phyloP scores from a whole-genome alignment of 345 rosid species.

The Citrus reticulata region DNA sequence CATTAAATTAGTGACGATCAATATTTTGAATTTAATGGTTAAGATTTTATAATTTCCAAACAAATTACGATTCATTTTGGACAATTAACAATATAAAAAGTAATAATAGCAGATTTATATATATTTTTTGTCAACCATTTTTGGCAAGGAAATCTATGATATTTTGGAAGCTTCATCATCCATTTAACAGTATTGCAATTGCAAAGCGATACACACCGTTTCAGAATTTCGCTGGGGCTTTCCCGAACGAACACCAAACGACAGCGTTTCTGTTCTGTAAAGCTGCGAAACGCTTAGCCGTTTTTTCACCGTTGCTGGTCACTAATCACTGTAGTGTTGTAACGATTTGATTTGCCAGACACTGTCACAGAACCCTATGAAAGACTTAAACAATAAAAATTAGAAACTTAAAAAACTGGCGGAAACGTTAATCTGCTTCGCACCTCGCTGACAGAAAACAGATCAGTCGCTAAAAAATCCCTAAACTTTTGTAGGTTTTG shows the following conservation, averaged over 20 bases:
- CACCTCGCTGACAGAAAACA: background rate
- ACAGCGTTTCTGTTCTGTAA: background rate
- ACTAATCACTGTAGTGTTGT: background rate
- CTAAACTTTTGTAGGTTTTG: background rate
- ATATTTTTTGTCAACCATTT: background rate
- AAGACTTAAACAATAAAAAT: background rate
- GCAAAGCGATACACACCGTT: background rate
- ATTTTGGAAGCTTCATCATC: background rate
- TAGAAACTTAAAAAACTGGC: background rate
- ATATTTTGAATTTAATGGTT: too few relatives aligned
- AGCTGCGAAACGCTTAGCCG: background rate
- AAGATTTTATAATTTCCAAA: too few relatives aligned
- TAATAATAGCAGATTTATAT: too few relatives aligned
- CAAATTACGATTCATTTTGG: background rate
- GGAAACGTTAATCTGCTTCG: slow-evolving; percentile 4
- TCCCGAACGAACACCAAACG: background rate
- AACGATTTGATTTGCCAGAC: background rate
- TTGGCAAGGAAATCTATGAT: background rate
- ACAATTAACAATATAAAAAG: too few relatives aligned
- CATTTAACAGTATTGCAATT: too few relatives aligned
- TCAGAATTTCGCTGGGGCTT: background rate
- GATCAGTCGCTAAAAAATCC: background rate
- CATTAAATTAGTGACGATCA: too few relatives aligned
- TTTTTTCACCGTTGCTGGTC: background rate
- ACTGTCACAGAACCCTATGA: background rate